These are phyloP conservation scores for Hibiscus trionum DNA, from an alignment of 345 rosid species.

Conservation along the genomic window DNA sequence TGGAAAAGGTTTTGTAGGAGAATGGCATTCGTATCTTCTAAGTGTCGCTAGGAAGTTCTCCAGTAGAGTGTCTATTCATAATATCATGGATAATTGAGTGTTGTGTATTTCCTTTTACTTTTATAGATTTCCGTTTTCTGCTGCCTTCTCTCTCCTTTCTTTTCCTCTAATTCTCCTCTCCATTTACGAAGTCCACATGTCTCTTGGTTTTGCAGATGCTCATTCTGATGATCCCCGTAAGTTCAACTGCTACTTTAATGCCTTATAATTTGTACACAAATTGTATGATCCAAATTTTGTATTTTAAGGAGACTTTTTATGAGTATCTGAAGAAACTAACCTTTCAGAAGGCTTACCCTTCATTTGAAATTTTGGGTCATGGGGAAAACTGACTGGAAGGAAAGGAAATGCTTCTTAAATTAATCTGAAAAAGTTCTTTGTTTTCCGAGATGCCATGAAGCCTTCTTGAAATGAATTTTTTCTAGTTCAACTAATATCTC, in stretches of 20 bases:
- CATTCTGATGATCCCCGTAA: conserved; percentile 67
- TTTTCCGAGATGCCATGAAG: not conserved
- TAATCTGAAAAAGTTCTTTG: not conserved
- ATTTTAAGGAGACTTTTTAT: conserved; percentile 6
- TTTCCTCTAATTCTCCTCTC: not conserved
- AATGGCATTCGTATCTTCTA: not conserved
- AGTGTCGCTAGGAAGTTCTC: not conserved
- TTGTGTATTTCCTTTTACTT: conserved; percentile 1
- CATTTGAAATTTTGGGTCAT: not conserved
- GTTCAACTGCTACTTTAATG: conserved; percentile 27
- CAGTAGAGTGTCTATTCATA: not conserved
- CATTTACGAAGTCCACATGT: conserved; percentile 10
- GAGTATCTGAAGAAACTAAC: conserved; percentile 3
- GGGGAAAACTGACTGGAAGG: not conserved
- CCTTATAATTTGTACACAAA: conserved; percentile 5
- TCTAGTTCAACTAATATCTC: not conserved
- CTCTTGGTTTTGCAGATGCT: conserved; percentile 61
- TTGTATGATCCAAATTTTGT: not conserved
- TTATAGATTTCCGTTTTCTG: not conserved
- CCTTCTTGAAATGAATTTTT: not conserved
- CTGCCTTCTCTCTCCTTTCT: not conserved
- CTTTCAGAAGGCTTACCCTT: conserved; percentile 1
- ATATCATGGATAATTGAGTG: not conserved
- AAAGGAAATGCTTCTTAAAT: not conserved
- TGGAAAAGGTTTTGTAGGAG: not conserved